Conservation (phyloP, 495 filamentous ascomycete genomes). For the Glonium stellatum region DNA sequence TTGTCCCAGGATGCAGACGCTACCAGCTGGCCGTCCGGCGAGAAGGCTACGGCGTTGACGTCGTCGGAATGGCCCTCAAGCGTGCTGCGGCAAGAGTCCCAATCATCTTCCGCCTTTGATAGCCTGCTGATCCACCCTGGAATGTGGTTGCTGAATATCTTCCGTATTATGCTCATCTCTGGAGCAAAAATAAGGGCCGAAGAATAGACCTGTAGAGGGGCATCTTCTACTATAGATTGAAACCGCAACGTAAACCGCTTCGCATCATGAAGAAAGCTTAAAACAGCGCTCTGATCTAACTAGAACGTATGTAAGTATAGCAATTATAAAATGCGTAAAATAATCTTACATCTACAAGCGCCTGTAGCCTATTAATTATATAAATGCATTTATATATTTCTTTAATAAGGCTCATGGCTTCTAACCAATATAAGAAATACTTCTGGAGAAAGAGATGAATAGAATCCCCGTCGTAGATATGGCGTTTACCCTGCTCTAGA, state of each 20-base stretch:
- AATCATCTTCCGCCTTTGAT: slow-evolving; percentile 10
- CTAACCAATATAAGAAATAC: slow-evolving; percentile 43
- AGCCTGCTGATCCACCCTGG: slow-evolving; percentile 4
- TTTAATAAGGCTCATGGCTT: slow-evolving; percentile 38
- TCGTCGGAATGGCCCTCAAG: not conserved
- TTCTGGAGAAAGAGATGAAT: slow-evolving; percentile 35
- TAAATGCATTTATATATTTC: slow-evolving; percentile 1
- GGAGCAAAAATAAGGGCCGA: slow-evolving; percentile 37
- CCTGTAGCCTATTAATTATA: not conserved
- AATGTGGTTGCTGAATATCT: slow-evolving; percentile 5
- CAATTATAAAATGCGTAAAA: not conserved
- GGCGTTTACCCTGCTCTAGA: slow-evolving; percentile 30
- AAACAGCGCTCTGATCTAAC: not conserved
- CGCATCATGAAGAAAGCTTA: slow-evolving; percentile 34
- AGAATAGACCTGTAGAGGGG: slow-evolving; percentile 30
- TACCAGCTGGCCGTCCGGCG: slow-evolving; percentile 11
- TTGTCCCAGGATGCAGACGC: slow-evolving; percentile 7
- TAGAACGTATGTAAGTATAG: not conserved
- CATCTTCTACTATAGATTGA: slow-evolving; percentile 21
- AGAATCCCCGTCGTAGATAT: slow-evolving; percentile 21
- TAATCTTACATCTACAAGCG: slow-evolving; percentile 1
- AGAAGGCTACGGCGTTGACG: slow-evolving; percentile 9
- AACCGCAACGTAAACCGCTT: slow-evolving; percentile 33
- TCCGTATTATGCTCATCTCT: slow-evolving; percentile 28
- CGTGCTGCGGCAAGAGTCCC: slow-evolving; percentile 6